These are phyloP conservation scores for Chlamydomonas eustigma DNA, from an alignment of 139 green algal genomes.

Conservation along the genomic window DNA sequence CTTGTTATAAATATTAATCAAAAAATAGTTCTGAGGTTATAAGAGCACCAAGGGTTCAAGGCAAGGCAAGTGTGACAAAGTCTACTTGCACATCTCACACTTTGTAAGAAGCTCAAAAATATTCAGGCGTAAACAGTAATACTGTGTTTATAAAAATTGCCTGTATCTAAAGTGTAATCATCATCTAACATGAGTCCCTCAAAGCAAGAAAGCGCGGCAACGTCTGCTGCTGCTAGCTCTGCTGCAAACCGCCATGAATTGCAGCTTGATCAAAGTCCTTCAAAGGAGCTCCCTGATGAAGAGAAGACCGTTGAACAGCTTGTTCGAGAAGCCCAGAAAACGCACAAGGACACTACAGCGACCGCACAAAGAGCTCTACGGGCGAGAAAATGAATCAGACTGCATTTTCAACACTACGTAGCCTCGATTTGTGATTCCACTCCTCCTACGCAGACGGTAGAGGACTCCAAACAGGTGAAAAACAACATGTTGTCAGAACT, in stretches of 20 bases:
- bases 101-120: no score
- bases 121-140: no score
- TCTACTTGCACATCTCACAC: no score
- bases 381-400: background rate
- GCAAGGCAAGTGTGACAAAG: no score
- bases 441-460: constrained; percentile 2
- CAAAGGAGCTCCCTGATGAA: background rate
- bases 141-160: no score
- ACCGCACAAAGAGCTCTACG: background rate
- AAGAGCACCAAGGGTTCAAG: no score
- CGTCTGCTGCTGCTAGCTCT: background rate
- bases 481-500: background rate
- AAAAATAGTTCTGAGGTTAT: no score
- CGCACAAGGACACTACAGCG: constrained; percentile 4
- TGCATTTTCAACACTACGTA: background rate
- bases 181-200: no score
- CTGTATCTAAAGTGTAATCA: no score
- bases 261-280: background rate
- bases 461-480: constrained; percentile 13
- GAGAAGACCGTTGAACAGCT: constrained; percentile 4
- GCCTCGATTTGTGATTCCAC: background rate
- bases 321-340: background rate
- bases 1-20: no score
- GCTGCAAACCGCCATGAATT: background rate
- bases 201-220: no score